phyloP scores from a whole-genome alignment of 2,329 filamentous ascomycete genomes.

The Fonsecaea multimorphosa region DNA sequence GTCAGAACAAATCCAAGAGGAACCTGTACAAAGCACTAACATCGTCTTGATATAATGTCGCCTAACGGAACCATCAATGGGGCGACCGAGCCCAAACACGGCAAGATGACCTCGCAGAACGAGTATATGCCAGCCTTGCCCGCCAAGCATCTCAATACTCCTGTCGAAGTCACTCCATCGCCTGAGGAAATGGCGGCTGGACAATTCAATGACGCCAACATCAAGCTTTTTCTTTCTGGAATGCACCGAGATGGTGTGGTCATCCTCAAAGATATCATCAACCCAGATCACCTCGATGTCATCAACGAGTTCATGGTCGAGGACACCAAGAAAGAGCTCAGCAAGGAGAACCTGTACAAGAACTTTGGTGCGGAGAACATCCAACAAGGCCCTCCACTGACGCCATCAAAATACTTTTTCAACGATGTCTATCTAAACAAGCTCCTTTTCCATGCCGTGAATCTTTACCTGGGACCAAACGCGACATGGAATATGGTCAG shows the following conservation, averaged over 20 bases:
- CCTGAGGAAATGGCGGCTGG: constrained; percentile 17
- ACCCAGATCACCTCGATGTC: constrained; percentile 39
- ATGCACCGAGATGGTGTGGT: constrained; percentile 47
- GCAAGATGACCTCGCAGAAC: constrained; percentile 9
- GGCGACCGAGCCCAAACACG: constrained; percentile 14
- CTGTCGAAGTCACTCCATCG: constrained; percentile 21
- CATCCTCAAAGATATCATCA: constrained; percentile 40
- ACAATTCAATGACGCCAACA: constrained; percentile 25
- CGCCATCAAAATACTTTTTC: constrained; percentile 27
- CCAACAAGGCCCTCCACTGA: constrained; percentile 42
- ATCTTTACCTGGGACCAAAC: constrained; percentile 45
- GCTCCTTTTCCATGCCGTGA: constrained; percentile 44
- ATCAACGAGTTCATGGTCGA: constrained; percentile 65
- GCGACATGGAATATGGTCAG: constrained; percentile 45
- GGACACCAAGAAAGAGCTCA: constrained; percentile 39
- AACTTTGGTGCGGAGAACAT: constrained; percentile 47
- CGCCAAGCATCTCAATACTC: constrained; percentile 23
- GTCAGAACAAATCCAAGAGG: not conserved
- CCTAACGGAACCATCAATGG: constrained; percentile 10
- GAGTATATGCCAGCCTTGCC: constrained; percentile 26
- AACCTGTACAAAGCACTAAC: not conserved
- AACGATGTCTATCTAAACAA: constrained; percentile 45
- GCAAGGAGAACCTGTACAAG: constrained; percentile 44
- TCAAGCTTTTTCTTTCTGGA: constrained; percentile 27
- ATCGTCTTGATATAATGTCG: constrained; percentile 1